A percentile compares a stretch with the other conserved stretches of the same genome.
phyloP scores from a whole-genome alignment of 2,329 filamentous ascomycete species.

The Aspergillus tanneri region DNA sequence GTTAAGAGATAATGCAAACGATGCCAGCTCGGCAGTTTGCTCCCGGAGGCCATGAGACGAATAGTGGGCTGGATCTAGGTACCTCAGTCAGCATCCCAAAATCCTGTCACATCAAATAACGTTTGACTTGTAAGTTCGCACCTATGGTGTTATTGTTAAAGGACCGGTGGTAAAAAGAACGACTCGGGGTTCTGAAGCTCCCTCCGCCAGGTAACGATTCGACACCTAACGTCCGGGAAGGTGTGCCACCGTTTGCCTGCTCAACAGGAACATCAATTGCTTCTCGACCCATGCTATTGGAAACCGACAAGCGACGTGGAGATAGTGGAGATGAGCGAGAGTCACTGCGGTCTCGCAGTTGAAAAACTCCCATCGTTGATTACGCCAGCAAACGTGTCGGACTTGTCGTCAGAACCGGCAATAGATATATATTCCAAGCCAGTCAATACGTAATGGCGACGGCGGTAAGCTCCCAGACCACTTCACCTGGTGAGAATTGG shows the following conservation, averaged over 20 bases:
- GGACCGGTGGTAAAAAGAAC: conserved; percentile 48
- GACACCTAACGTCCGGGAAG: conserved; percentile 25
- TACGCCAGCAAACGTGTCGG: neutral
- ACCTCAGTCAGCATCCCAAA: conserved; percentile 21
- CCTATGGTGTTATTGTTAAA: conserved; percentile 44
- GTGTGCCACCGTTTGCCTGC: conserved; percentile 29
- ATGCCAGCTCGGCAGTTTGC: conserved; percentile 83
- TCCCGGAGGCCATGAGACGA: conserved; percentile 75
- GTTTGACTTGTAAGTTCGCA: conserved; percentile 20
- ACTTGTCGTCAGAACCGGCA: too few species aligned
- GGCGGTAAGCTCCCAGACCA: neutral
- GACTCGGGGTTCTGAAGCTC: conserved; percentile 42
- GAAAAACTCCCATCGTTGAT: conserved; percentile 29
- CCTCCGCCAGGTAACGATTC: conserved; percentile 32
- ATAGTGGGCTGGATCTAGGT: conserved; percentile 69
- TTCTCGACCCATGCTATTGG: conserved; percentile 23
- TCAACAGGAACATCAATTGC: conserved; percentile 27
- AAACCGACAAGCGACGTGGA: conserved; percentile 21
- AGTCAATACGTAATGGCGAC: too few species aligned
- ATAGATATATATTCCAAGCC: too few species aligned
- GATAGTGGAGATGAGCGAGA: conserved; percentile 29
- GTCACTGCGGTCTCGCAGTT: conserved; percentile 31
- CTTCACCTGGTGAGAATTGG: neutral
- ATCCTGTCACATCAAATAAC: neutral
- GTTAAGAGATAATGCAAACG: conserved; percentile 66